Base-by-base conservation (phyloP, 805 yeast species). In the Saccharomycopsis olivae region DNA sequence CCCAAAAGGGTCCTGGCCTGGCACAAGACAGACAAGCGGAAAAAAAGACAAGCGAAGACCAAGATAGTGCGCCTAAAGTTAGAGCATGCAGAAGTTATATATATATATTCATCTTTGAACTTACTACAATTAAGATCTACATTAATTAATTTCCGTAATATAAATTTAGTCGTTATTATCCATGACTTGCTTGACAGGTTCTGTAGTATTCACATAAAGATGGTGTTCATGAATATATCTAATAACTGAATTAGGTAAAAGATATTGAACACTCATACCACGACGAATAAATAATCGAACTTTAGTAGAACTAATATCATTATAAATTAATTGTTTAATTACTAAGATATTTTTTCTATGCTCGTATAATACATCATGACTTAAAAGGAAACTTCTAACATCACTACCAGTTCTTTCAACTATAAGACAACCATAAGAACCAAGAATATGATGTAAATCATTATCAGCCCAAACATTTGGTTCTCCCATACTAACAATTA, bases 401-500 rank as follows among this genome's bases (percentile, higher is more conserved):
- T 92, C 98, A 8, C 92, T 70, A 4, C 98, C 98, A 0, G 98
- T 89, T 51, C 98, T 71, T 65, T 92, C 98, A 17, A 92, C 96
- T 36, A 92, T 92, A 47, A 92, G 65, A 63, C 98, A 92, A 2
- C 98, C 98, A 59, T 92, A 92, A 47, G 83, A 79, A 20, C 98
- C 98, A 50, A 92, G 68, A 35, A 92, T 92, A 57, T 92, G 98
- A 53, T 87, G 94, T 52, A 92, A 67, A 60, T 92, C 98, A 43
- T 72, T 80, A 57, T 89, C 97, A 1, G 95, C 95, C 98, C 98
- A 92, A 29, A 92, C 98, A 53, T 89, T 92, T 17, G 98, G 97
- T 60, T 92, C 98, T n/a, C 98, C 98, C 97, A 92, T 92, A 33
- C 94, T 79, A 59, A 92, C 98, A 39, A 92, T 92, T 51, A 92